Evolutionary conservation across 768 basidiomycete species (phyloP).

Genomic region (Tricholoma furcatifolium): DNA sequence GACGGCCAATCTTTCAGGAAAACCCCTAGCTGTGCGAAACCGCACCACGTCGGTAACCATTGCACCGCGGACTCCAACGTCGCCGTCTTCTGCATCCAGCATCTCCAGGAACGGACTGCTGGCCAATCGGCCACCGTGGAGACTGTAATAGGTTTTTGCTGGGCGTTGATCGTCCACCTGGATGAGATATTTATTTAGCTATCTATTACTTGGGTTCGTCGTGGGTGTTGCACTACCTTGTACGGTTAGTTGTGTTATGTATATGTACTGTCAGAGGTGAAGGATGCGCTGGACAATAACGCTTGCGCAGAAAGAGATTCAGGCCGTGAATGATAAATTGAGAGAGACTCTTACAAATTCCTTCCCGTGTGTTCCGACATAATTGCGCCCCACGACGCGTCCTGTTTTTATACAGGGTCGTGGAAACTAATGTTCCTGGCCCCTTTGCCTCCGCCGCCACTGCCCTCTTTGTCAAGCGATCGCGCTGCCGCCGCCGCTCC

Average conservation of each 20-base stretch:
- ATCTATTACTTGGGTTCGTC: not conserved
- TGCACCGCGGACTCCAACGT: constrained; percentile 2
- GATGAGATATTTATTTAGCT: not conserved
- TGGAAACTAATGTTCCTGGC: no score
- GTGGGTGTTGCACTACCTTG: not conserved
- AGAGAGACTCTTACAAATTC: not conserved
- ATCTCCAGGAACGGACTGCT: not conserved
- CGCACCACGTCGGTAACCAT: constrained; percentile 11
- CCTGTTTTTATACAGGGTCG: no score
- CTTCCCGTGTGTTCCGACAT: not conserved
- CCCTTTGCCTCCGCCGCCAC: no score
- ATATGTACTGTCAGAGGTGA: not conserved
- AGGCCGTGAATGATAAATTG: not conserved
- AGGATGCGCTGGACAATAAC: not conserved
- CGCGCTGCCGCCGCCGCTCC: no score
- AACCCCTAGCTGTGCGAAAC: constrained; percentile 13
- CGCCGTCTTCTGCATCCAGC: not conserved
- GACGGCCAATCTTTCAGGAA: constrained; percentile 12
- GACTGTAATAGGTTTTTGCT: not conserved
- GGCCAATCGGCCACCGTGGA: constrained; percentile 18
- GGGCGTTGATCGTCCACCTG: not conserved
- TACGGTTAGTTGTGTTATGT: not conserved
- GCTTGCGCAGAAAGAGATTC: no score
- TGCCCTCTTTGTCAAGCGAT: no score
- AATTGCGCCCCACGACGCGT: no score